phyloP scores from a whole-genome alignment of 2,329 filamentous ascomycete species.

The Aureobasidium sp. region DNA sequence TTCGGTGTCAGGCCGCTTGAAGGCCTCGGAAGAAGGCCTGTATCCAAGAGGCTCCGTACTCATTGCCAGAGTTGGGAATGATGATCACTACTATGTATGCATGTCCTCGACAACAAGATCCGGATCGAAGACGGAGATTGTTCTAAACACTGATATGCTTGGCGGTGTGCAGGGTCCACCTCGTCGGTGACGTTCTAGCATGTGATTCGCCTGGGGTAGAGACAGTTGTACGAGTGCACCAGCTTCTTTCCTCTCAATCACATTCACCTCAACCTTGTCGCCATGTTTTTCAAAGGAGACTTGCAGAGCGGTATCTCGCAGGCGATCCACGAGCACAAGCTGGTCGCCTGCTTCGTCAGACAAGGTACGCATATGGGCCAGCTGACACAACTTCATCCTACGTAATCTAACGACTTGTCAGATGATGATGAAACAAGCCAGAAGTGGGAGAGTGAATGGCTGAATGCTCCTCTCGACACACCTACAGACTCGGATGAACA shows the following conservation, averaged over 20 bases:
- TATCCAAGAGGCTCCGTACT: background rate
- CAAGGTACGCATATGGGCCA: slow-evolving; percentile 2
- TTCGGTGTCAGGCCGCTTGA: background rate
- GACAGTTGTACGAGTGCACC: background rate
- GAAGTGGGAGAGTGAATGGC: slow-evolving; percentile 28
- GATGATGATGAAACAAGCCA: slow-evolving; percentile 62
- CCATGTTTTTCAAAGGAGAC: slow-evolving; percentile 74
- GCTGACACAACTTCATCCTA: background rate
- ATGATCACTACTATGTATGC: background rate
- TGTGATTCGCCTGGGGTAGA: slow-evolving; percentile 1
- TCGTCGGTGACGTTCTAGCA: slow-evolving; percentile 2
- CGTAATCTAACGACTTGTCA: slow-evolving; percentile 25
- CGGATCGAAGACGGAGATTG: background rate
- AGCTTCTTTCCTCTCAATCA: background rate
- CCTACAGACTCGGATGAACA: background rate
- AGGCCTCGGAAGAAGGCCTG: background rate
- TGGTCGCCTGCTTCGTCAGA: slow-evolving; percentile 76
- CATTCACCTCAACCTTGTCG: background rate
- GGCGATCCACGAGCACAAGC: slow-evolving; percentile 65
- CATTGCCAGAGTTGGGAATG: background rate
- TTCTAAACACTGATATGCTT: slow-evolving; percentile 1
- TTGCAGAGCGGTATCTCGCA: slow-evolving; percentile 71
- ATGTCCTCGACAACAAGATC: background rate
- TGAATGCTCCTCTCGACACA: slow-evolving; percentile 13
- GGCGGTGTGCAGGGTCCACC: background rate